Evolutionary conservation across 345 rosid genomes (phyloP).

Genomic region (Bretschneidera sinensis): DNA sequence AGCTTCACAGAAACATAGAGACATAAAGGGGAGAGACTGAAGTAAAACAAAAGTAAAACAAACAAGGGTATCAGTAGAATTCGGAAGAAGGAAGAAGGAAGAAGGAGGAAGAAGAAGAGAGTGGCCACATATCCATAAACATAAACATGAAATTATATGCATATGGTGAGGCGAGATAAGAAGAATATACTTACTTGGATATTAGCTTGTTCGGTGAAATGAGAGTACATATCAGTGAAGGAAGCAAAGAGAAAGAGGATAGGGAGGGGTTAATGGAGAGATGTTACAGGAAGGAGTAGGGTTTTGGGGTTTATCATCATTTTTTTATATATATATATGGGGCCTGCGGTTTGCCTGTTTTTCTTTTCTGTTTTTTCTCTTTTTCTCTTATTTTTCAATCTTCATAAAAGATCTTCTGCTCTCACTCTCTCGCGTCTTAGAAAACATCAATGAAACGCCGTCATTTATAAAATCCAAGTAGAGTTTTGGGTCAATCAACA

Average conservation of each 20-base stretch:
- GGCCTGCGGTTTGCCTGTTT: neutral
- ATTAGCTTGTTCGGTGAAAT: neutral
- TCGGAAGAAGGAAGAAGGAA: too few species aligned
- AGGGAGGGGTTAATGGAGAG: conserved; percentile 1
- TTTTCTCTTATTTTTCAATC: neutral
- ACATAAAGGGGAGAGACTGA: neutral
- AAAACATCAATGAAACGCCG: neutral
- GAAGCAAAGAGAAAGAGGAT: neutral
- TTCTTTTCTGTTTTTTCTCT: neutral
- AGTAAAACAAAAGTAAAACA: too few species aligned
- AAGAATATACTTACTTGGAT: conserved; percentile 2
- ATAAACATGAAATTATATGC: conserved; percentile 3
- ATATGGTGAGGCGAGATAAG: conserved; percentile 1
- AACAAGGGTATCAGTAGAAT: conserved; percentile 1
- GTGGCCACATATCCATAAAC: neutral
- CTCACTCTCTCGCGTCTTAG: too few species aligned
- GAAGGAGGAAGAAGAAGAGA: conserved; percentile 8
- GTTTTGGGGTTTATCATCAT: conserved; percentile 59
- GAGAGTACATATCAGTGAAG: neutral
- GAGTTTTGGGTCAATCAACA: neutral
- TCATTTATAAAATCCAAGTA: neutral
- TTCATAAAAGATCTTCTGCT: conserved; percentile 7
- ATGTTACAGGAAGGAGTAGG: conserved; percentile 30
- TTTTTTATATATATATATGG: neutral
- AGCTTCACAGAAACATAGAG: neutral